A percentile compares a stretch with the other conserved stretches of the same genome.
These are phyloP conservation scores for Chiua sp. DNA, from an alignment of 1,284 basidiomycete species.

Conservation along the genomic window DNA sequence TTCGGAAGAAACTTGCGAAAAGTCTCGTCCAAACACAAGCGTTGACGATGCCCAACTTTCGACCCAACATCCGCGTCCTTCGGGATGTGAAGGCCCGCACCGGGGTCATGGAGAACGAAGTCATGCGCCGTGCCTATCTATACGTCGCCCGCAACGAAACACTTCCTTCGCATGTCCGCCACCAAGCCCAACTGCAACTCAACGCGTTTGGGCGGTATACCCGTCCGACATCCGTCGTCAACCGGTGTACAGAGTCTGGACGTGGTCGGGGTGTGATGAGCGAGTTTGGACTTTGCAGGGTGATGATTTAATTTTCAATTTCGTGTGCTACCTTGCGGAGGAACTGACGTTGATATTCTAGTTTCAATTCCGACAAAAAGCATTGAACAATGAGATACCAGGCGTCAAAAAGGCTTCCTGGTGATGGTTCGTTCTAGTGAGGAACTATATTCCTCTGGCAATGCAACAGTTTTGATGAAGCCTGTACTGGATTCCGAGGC, in stretches of 20 bases:
- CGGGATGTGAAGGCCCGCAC: constrained; percentile 80
- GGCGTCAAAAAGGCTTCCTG: constrained; percentile 92
- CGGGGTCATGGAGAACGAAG: constrained; percentile 75
- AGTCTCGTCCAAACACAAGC: no score
- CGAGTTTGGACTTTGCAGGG: constrained; percentile 89
- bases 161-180: constrained; percentile 84
- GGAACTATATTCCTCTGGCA: background rate
- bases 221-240: constrained; percentile 85
- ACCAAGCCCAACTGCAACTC: constrained; percentile 95
- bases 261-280: constrained; percentile 86
- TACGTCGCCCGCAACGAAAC: constrained; percentile 90
- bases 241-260: constrained; percentile 86
- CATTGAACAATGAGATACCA: constrained; percentile 77
- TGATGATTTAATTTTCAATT: constrained; percentile 44
- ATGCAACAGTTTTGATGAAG: no score
- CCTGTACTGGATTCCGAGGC: no score
- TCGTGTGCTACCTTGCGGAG: background rate
- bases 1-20: no score
- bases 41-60: constrained; percentile 48
- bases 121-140: constrained; percentile 86
- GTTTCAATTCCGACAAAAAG: constrained; percentile 91
- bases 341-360: constrained; percentile 36
- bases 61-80: constrained; percentile 66
- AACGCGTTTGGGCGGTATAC: constrained; percentile 88
- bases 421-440: constrained; percentile 46